Base-by-base conservation (phyloP, 345 rosid genomes). In the Moricandia moricandioides region DNA sequence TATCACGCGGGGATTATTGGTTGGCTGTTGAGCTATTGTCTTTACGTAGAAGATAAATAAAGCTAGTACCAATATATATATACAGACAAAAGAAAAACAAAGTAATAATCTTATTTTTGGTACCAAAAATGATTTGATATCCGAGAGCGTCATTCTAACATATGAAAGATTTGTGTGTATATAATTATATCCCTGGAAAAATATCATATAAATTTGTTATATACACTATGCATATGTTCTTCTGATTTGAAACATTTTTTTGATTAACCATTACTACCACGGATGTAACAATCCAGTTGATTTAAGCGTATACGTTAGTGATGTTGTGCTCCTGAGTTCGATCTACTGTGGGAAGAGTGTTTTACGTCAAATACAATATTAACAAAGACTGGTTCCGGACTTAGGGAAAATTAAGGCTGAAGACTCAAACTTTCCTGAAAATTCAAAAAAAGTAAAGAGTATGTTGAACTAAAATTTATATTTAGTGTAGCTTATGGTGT, bases 41-140 rank as follows among this genome's bases (percentile, higher is more conserved):
- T 88, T 89, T 84, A 89, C 97, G 84, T 89, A 85, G 89, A 91
- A 85, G 96, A 84, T 70, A 91, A 86, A 87, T 87, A 91, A 89
- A 85, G 88, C 82, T 65, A 49, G 14, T 65, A 65, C 72, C 72
- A 71, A 77, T 70, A 33, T 45, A 70, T 45, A 70, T 67, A 70
- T 57, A 71, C 33, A 58, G 43, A 29, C 27, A 9, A 55, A 77
- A 34, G 26, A 14, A 77, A 26, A 59, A 49, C 14, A 70, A 70
- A 57, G 55, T 47, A 58, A 45, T 57, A 24, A 24, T 71, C 62
- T 77, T 77, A 26, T 77, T 64, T 29, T 64, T 57, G 76, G 80
- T 65, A 70, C 31, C 67, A 34, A 71, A 77, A 71, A 45, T 77
- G 71, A 77, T 70, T 71, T 45, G 52, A 63, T 65, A 47, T 13